These are phyloP conservation scores for Vanrija pseudolonga DNA, from an alignment of 1,284 basidiomycete genomes.

Conservation along the genomic window DNA sequence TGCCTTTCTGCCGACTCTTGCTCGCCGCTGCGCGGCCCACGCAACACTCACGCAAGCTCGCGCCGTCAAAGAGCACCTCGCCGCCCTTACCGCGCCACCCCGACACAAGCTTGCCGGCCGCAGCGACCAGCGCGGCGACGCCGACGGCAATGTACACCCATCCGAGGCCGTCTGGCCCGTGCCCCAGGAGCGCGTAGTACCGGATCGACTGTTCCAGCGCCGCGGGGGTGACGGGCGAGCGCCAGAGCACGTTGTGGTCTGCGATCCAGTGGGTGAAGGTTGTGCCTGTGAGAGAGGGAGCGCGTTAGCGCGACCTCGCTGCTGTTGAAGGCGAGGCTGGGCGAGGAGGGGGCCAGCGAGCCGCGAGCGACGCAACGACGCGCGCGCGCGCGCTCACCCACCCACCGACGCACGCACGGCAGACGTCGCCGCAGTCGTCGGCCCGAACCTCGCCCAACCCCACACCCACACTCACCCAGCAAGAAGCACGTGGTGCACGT, in stretches of 20 bases:
- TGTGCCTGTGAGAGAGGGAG: constrained; percentile 39
- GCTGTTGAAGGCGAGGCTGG: too few species aligned
- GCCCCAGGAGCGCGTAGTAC: constrained; percentile 39
- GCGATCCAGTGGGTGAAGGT: constrained; percentile 48
- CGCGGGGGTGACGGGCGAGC: constrained; percentile 36
- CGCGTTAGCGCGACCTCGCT: too few species aligned
- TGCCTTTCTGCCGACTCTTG: neutral
- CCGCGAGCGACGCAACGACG: too few species aligned
- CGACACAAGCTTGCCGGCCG: constrained; percentile 31
- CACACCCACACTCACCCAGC: constrained; percentile 27
- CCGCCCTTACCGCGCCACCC: constrained; percentile 32
- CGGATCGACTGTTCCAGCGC: constrained; percentile 34
- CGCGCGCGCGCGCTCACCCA: too few species aligned
- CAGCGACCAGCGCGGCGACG: constrained; percentile 24
- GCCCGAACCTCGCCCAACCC: too few species aligned
- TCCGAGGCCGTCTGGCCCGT: constrained; percentile 28
- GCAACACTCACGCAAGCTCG: constrained; percentile 32
- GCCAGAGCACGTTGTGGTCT: constrained; percentile 47
- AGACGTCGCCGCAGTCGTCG: too few species aligned
- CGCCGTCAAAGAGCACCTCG: constrained; percentile 46
- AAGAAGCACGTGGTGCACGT: constrained; percentile 45
- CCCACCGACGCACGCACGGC: too few species aligned
- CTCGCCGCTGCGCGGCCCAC: neutral
- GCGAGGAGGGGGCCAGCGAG: too few species aligned
- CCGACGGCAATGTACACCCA: constrained; percentile 39